Conservation (phyloP, 2,329 filamentous ascomycete species). For the Diaporthe caulivora region DNA sequence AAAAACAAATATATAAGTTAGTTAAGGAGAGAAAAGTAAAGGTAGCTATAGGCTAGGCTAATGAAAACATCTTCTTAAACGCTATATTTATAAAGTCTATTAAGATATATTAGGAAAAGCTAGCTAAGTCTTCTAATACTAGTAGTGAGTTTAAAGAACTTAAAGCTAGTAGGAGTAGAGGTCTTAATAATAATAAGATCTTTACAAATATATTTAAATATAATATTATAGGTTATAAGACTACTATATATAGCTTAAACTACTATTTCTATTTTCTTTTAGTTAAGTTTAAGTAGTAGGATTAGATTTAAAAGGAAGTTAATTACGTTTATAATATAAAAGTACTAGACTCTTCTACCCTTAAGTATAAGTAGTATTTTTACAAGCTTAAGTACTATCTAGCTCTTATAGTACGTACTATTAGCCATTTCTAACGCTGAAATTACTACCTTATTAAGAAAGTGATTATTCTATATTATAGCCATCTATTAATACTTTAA, state of each 20-base stretch:
- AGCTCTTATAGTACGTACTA: constrained; percentile 35
- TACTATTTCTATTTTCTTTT: constrained; percentile 25
- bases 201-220: constrained; percentile 28
- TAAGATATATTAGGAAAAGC: background rate
- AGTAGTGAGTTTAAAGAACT: background rate
- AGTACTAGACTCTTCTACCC: background rate
- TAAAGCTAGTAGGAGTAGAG: background rate
- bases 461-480: too few species aligned
- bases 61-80: constrained; percentile 22
- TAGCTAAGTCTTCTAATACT: background rate
- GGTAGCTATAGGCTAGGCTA: background rate
- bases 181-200: constrained; percentile 9
- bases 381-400: constrained; percentile 32
- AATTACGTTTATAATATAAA: background rate
- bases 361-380: constrained; percentile 32
- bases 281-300: background rate
- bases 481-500: too few species aligned
- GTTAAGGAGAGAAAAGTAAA: constrained; percentile 10
- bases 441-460: too few species aligned
- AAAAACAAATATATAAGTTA: constrained; percentile 2
- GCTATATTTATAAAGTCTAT: constrained; percentile 26
- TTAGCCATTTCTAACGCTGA: too few species aligned
- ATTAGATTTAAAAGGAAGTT: constrained; percentile 22
- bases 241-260: constrained; percentile 19
- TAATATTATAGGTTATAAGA: constrained; percentile 28